phyloP scores from a whole-genome alignment of 2,329 filamentous ascomycete species.

The Aureobasidium sp. region DNA sequence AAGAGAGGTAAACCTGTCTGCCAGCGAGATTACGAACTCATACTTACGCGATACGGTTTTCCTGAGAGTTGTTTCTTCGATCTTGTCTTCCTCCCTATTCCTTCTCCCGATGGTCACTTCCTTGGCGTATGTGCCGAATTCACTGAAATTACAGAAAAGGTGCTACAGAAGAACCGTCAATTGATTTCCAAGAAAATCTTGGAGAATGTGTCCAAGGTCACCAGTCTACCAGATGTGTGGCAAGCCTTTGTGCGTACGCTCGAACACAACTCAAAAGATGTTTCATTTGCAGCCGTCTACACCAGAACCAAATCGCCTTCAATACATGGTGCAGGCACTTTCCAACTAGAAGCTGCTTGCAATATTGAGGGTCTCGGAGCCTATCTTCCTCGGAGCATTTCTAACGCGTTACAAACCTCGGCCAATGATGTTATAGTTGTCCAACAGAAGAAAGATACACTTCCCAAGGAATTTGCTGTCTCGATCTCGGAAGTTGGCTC shows the following conservation, averaged over 20 bases:
- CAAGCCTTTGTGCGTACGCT: not conserved
- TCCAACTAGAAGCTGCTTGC: conserved; percentile 11
- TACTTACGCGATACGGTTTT: conserved; percentile 15
- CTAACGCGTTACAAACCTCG: not conserved
- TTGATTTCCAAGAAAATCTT: not conserved
- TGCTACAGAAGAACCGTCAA: not conserved
- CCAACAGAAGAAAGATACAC: not conserved
- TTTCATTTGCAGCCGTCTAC: not conserved
- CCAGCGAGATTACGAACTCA: not conserved
- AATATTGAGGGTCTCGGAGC: not conserved
- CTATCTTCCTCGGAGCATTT: not conserved
- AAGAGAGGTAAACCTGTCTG: not conserved
- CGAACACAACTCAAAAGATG: not conserved
- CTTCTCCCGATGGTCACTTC: conserved; percentile 13
- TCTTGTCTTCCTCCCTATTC: conserved; percentile 21
- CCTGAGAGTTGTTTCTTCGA: conserved; percentile 23
- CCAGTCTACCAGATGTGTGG: not conserved
- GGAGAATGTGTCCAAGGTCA: not conserved
- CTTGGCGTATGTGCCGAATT: conserved; percentile 12
- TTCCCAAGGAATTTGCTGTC: conserved; percentile 2
- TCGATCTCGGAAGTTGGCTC: not conserved
- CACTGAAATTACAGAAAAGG: not conserved
- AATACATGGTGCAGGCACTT: not conserved
- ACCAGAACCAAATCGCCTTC: not conserved
- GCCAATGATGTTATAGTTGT: not conserved